phyloP scores from a whole-genome alignment of 495 filamentous ascomycete species.

The Aspergillus ellipticus region DNA sequence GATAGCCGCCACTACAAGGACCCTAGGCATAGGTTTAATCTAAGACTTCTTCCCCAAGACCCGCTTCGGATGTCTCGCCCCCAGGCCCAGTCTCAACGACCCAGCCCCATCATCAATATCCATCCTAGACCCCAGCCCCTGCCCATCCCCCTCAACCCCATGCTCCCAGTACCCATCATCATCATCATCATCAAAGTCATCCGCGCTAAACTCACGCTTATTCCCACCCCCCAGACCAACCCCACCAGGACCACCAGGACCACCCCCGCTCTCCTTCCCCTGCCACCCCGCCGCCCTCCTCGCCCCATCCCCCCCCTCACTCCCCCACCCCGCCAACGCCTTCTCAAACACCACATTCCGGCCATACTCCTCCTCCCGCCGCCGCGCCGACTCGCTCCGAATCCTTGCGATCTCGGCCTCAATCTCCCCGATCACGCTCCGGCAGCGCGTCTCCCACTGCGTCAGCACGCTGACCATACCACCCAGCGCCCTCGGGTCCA shows the following conservation, averaged over 20 bases:
- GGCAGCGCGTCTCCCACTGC: conserved; percentile 75
- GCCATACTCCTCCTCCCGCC: conserved; percentile 44
- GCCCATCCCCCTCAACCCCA: conserved; percentile 55
- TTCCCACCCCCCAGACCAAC: conserved; percentile 26
- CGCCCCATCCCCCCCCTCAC: conserved; percentile 4
- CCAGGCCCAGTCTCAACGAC: conserved; percentile 17
- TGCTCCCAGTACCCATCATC: conserved; percentile 44
- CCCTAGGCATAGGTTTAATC: too few relatives aligned
- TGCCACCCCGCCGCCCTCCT: conserved; percentile 7
- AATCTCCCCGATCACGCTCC: conserved; percentile 66
- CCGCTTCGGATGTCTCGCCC: conserved; percentile 35
- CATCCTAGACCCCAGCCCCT: conserved; percentile 48
- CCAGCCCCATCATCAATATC: conserved; percentile 44
- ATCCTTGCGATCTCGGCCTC: conserved; percentile 65
- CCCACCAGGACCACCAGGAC: conserved; percentile 19
- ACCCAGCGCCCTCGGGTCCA: conserved; percentile 64
- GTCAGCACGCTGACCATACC: conserved; percentile 62
- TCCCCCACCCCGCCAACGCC: conserved; percentile 26
- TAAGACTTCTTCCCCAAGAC: conserved; percentile 40
- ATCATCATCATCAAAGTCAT: conserved; percentile 45
- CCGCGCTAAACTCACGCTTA: conserved; percentile 38
- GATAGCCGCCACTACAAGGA: too few relatives aligned
- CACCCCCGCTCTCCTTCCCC: conserved; percentile 13
- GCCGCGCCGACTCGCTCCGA: conserved; percentile 50
- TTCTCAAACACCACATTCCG: conserved; percentile 48